Evolutionary conservation across 129 eudicot genomes (phyloP).

Genomic region (Arctium lappa): DNA sequence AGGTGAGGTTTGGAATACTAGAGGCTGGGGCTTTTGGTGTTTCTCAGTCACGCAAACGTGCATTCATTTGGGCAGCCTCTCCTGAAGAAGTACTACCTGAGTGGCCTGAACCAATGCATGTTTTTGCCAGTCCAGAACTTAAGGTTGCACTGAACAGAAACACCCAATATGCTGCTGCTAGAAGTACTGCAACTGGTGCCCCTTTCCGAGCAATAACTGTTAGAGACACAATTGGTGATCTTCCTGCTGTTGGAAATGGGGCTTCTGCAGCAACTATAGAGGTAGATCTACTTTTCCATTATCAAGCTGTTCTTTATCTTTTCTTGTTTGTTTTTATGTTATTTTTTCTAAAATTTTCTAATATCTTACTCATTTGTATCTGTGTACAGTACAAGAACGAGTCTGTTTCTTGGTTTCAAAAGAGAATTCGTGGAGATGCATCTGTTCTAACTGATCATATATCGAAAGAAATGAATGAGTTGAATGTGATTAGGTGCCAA

Average conservation of each 20-base stretch:
- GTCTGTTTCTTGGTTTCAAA: constrained; percentile 66
- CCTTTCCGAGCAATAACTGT: constrained; percentile 73
- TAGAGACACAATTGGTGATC: constrained; percentile 70
- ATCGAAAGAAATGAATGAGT: constrained; percentile 73
- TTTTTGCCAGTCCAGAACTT: constrained; percentile 59
- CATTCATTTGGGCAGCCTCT: constrained; percentile 74
- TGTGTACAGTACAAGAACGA: constrained; percentile 49
- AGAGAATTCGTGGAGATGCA: constrained; percentile 47
- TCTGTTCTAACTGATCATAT: constrained; percentile 53
- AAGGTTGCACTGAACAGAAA: constrained; percentile 30
- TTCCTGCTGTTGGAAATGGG: constrained; percentile 59
- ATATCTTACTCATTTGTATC: constrained; percentile 4
- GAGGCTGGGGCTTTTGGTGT: constrained; percentile 76
- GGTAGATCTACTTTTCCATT: constrained; percentile 21
- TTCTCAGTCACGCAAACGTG: constrained; percentile 64
- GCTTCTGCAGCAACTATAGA: constrained; percentile 37
- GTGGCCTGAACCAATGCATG: constrained; percentile 85
- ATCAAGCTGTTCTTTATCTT: not conserved
- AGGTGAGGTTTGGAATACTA: constrained; percentile 67
- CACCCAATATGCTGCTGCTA: constrained; percentile 54
- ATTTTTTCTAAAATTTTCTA: not conserved
- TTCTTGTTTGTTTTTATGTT: not conserved
- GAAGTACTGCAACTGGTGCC: constrained; percentile 62
- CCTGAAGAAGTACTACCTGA: constrained; percentile 68
- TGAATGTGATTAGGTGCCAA: constrained; percentile 61